These are phyloP conservation scores for Phytophthora meadii DNA, from an alignment of 352 stramenopile species.

Conservation along the genomic window DNA sequence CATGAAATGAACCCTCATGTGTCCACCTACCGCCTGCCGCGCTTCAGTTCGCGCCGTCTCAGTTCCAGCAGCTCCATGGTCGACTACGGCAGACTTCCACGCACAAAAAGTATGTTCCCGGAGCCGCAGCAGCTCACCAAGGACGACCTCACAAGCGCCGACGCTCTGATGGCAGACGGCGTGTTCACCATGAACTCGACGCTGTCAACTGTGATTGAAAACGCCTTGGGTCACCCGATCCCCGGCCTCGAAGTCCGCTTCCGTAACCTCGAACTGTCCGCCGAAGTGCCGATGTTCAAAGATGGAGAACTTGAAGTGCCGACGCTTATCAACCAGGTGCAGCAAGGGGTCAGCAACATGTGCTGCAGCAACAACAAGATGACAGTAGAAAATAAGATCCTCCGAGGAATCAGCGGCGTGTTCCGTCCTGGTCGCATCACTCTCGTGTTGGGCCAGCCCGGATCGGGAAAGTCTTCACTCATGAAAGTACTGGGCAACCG, in stretches of 20 bases:
- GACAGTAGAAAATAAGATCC: conserved; percentile 59
- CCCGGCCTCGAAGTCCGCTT: conserved; percentile 66
- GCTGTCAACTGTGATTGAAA: conserved; percentile 56
- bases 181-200: conserved; percentile 63
- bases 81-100: conserved; percentile 20
- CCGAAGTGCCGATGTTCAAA: conserved; percentile 31
- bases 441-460: conserved; percentile 51
- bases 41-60: conserved; percentile 38
- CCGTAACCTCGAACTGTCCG: conserved; percentile 51
- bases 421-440: conserved; percentile 59
- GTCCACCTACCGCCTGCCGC: conserved; percentile 37
- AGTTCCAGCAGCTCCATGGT: conserved; percentile 31
- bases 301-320: conserved; percentile 40
- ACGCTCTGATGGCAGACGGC: conserved; percentile 55
- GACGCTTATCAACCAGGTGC: conserved; percentile 45
- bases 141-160: conserved; percentile 50
- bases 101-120: conserved; percentile 37
- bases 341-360: conserved; percentile 31
- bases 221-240: conserved; percentile 48
- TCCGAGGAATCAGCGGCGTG: conserved; percentile 49
- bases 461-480: conserved; percentile 35
- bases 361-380: conserved; percentile 23
- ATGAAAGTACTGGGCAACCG: conserved; percentile 60
- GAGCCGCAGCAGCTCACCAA: conserved; percentile 36
- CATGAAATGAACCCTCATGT: conserved; percentile 9